Percentiles rank a stretch among this genome's conserved stretches.
These are phyloP conservation scores for Apiospora marii DNA, from an alignment of 2,329 filamentous ascomycete genomes.

Conservation along the genomic window DNA sequence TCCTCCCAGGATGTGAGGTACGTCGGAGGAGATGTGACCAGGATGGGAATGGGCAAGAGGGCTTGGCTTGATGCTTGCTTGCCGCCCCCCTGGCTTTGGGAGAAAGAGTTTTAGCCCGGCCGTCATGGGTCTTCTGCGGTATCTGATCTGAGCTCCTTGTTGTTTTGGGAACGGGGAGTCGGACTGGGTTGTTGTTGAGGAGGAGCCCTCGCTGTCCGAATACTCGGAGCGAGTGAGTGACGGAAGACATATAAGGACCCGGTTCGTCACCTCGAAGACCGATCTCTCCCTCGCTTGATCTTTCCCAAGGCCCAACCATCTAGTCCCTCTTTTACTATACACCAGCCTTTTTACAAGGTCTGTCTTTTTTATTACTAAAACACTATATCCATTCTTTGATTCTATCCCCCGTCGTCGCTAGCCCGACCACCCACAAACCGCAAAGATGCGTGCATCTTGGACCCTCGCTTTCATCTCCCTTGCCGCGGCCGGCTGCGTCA, in stretches of 20 bases:
- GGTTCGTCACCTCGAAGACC: not conserved
- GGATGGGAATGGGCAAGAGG: not conserved
- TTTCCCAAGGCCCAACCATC: not conserved
- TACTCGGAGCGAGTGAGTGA: not conserved
- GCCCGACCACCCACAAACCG: not conserved
- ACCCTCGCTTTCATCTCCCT: constrained; percentile 21
- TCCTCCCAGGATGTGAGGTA: not conserved
- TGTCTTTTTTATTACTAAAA: not conserved
- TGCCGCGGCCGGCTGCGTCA: constrained; percentile 22
- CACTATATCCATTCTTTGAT: not conserved
- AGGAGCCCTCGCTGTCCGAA: not conserved
- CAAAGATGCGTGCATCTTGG: constrained; percentile 23
- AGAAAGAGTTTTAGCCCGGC: not conserved
- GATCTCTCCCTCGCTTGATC: not conserved
- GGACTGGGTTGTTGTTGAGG: not conserved
- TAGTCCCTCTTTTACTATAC: constrained; percentile 11
- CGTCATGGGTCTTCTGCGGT: not conserved
- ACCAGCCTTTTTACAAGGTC: not conserved
- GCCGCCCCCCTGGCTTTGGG: not conserved
- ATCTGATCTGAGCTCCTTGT: not conserved
- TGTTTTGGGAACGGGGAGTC: not conserved
- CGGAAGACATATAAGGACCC: not conserved
- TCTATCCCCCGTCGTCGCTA: not conserved
- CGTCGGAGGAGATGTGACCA: not conserved
- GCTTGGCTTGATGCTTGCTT: too few species aligned